Evolutionary conservation across 345 rosid species (phyloP), one percentile per base, ranked within the genome.

Genomic region (Populus nigra): DNA sequence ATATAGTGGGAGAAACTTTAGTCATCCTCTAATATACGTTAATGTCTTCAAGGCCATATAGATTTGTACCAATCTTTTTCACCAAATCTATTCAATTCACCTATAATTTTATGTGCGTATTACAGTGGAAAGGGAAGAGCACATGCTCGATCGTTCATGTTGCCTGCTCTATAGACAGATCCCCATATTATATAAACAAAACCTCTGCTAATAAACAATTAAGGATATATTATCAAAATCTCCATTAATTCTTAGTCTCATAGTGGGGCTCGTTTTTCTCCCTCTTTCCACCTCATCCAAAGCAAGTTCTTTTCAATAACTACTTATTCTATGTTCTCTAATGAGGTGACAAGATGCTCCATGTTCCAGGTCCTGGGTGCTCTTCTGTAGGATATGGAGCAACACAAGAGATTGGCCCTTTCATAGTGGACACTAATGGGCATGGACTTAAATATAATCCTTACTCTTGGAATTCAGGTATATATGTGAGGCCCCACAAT

Each of bases 331-430:
- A 49, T 84, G 88, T 77, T 78, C 75, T 84, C 74, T 77, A 38
- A 45, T 71, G 71, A 78, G 86, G 84, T 83, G 86, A 88, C 87
- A 88, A 84, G 84, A 74, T 76, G 81, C 83, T 80, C 45, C 62
- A 71, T 86, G 87, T 79, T 87, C 65, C 88, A 94, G 98, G 99
- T 67, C 98, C 98, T 77, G 98, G 98, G 67, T 94, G 99, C 86
- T 94, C 99, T 77, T 94, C 98, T 73, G 91, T 94, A 84, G 98
- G 96, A 78, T 91, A 94, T 75, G 99, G 99, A 73, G 99, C 97
- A 83, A 91, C 93, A 73, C 98, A 94, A 87, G 99, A 94, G 88
- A 91, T 89, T 86, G 98, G 98, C 71, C 98, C 98, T 79, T 93
- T 94, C 86, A 68, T 94, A 72, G 98, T 93, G 83, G 94, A 89